Percentiles rank a stretch among this genome's conserved stretches.
Evolutionary conservation across 495 filamentous ascomycete species (phyloP).

Genomic region (Wilcoxina mikolae): DNA sequence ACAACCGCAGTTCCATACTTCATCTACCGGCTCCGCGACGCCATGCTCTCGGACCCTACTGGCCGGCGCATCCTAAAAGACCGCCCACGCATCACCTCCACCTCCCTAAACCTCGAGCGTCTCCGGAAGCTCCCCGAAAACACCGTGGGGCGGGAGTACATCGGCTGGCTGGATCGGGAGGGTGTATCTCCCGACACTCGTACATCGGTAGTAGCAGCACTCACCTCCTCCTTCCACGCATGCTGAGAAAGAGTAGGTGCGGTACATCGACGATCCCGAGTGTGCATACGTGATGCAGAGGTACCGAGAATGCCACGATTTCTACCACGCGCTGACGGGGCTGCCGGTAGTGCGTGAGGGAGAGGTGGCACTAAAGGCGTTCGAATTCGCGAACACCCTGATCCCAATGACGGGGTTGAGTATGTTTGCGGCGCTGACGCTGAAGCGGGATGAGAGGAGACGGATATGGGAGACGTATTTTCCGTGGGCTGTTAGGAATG

Average conservation of each 20-base stretch:
- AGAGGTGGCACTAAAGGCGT: conserved; percentile 86
- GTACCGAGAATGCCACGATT: conserved; percentile 94
- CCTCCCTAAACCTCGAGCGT: conserved; percentile 51
- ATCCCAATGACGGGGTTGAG: conserved; percentile 89
- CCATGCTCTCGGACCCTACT: conserved; percentile 71
- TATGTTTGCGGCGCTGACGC: conserved; percentile 49
- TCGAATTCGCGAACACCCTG: conserved; percentile 88
- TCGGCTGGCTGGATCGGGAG: conserved; percentile 77
- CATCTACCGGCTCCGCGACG: conserved; percentile 77
- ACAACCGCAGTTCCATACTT: conserved; percentile 90
- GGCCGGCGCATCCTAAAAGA: conserved; percentile 86
- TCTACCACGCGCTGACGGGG: conserved; percentile 92
- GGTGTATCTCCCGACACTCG: conserved; percentile 86
- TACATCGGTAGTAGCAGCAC: too few species aligned
- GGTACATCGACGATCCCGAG: conserved; percentile 85
- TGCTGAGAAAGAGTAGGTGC: too few species aligned
- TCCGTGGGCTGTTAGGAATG: conserved; percentile 84
- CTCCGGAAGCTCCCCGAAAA: conserved; percentile 57
- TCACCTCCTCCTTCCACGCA: background rate
- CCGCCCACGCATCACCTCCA: conserved; percentile 72
- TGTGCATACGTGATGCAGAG: conserved; percentile 98
- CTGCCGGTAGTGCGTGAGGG: conserved; percentile 85
- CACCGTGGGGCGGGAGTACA: conserved; percentile 75
- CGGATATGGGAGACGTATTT: conserved; percentile 62
- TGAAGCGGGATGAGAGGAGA: conserved; percentile 61